These are phyloP conservation scores for Dactylorhiza incarnata DNA, from an alignment of 106 monocot species.

Conservation along the genomic window DNA sequence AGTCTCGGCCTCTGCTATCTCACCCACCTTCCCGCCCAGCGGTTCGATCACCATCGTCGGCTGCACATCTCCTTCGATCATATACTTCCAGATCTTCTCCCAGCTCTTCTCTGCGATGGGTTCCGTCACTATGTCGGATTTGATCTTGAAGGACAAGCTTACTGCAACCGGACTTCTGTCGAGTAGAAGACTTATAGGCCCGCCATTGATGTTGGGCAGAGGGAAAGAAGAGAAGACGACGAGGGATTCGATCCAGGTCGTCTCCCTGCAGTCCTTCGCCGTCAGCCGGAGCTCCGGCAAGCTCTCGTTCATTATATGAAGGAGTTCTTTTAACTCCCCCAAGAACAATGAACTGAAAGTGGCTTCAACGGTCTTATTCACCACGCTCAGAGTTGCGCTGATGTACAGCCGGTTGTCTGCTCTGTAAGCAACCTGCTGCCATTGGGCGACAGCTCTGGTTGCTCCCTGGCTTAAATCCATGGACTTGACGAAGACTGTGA, in stretches of 20 bases:
- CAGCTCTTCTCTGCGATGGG: constrained; percentile 5
- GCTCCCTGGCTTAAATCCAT: constrained; percentile 8
- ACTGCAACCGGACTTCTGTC: not conserved
- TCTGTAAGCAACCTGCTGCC: constrained; percentile 35
- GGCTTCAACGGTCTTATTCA: constrained; percentile 2
- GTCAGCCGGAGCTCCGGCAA: constrained; percentile 25
- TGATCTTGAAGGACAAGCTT: constrained; percentile 23
- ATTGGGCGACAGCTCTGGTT: constrained; percentile 22
- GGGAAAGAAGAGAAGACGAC: constrained; percentile 17
- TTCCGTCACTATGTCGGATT: constrained; percentile 20
- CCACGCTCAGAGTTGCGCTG: constrained; percentile 1
- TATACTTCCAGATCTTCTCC: constrained; percentile 15
- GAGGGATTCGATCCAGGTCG: constrained; percentile 40
- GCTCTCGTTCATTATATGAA: constrained; percentile 8
- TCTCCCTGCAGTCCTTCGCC: constrained; percentile 32
- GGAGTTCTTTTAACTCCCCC: constrained; percentile 19
- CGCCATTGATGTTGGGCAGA: not conserved
- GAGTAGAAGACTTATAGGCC: constrained; percentile 11
- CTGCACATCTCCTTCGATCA: constrained; percentile 4
- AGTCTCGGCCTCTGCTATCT: constrained; percentile 15
- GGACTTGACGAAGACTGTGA: constrained; percentile 23
- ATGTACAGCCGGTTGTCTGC: constrained; percentile 25
- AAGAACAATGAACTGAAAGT: constrained; percentile 30
- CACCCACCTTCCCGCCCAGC: constrained; percentile 17
- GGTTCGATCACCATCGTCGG: constrained; percentile 23